These are phyloP conservation scores for Pyrenophora seminiperda DNA, from an alignment of 2,329 filamentous ascomycete species.

Conservation along the genomic window DNA sequence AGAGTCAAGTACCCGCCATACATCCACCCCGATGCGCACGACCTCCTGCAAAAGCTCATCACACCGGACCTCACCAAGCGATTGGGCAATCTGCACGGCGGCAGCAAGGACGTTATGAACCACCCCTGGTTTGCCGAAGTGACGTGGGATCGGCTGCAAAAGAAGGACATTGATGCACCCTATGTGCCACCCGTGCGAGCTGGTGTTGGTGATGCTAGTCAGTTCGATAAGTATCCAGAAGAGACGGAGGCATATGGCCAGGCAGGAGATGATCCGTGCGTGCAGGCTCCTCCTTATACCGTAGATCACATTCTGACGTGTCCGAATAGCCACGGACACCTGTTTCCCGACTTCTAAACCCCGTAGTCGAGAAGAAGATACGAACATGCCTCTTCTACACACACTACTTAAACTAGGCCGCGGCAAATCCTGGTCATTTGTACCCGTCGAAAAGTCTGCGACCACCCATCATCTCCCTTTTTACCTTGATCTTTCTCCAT, in stretches of 20 bases:
- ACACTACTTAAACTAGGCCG: conserved; percentile 6
- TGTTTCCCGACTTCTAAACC: conserved; percentile 43
- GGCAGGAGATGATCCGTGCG: conserved; percentile 82
- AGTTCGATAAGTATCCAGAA: conserved; percentile 98
- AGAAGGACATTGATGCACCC: conserved; percentile 97
- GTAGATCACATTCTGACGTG: conserved; percentile 38
- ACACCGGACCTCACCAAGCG: conserved; percentile 94
- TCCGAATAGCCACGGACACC: conserved; percentile 42
- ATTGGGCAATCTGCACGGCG: conserved; percentile 89
- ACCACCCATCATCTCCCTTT: conserved; percentile 1
- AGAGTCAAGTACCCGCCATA: conserved; percentile 97
- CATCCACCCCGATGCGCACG: conserved; percentile 90
- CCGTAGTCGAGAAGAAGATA: conserved; percentile 6
- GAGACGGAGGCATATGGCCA: conserved; percentile 91
- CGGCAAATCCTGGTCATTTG: conserved; percentile 12
- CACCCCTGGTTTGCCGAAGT: conserved; percentile 98
- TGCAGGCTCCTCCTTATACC: conserved; percentile 45
- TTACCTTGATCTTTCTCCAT: not conserved
- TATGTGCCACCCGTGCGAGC: conserved; percentile 96
- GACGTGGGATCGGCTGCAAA: conserved; percentile 91
- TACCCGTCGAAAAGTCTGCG: conserved; percentile 12
- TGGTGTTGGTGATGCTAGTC: conserved; percentile 90
- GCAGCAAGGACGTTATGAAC: conserved; percentile 89
- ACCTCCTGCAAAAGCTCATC: conserved; percentile 89
- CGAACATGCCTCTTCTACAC: conserved; percentile 7